Evolutionary conservation across 768 basidiomycete species (phyloP).

Genomic region (Boletus tylopilopsis): DNA sequence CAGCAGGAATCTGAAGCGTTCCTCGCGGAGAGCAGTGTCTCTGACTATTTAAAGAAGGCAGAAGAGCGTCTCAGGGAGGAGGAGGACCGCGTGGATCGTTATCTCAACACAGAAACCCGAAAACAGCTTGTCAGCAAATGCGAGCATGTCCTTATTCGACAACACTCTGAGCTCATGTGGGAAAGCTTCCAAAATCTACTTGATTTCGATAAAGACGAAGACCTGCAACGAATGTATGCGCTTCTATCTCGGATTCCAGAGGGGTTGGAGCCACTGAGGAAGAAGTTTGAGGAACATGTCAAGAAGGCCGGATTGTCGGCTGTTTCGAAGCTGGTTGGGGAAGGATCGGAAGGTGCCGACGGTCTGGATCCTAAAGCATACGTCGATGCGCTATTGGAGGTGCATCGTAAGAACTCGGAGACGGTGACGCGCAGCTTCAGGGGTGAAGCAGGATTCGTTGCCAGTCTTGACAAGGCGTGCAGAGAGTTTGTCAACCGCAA

Average conservation of each 20-base stretch:
- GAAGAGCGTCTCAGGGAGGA: conserved; percentile 92
- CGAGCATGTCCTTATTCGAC: conserved; percentile 88
- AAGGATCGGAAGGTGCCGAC: conserved; percentile 51
- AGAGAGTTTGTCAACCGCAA: conserved; percentile 95
- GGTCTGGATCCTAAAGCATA: conserved; percentile 89
- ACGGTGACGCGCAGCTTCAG: conserved; percentile 86
- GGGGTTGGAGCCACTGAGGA: conserved; percentile 86
- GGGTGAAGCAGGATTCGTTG: conserved; percentile 91
- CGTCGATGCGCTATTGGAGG: conserved; percentile 86
- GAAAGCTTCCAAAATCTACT: conserved; percentile 88
- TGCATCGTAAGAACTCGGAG: conserved; percentile 88
- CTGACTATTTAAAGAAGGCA: conserved; percentile 93
- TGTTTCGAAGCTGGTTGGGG: conserved; percentile 64
- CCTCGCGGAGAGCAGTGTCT: conserved; percentile 82
- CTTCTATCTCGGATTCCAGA: conserved; percentile 87
- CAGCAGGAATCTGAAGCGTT: conserved; percentile 88
- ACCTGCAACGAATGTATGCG: conserved; percentile 92
- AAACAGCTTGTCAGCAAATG: conserved; percentile 79
- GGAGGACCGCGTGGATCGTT: conserved; percentile 91
- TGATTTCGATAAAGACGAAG: conserved; percentile 93
- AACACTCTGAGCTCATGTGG: conserved; percentile 83
- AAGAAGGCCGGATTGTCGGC: conserved; percentile 84
- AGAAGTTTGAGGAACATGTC: conserved; percentile 94
- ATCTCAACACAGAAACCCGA: conserved; percentile 85
- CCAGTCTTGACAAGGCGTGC: conserved; percentile 91